Base-by-base conservation (phyloP, 306 rosid genomes). In the Begonia peltatifolia region DNA sequence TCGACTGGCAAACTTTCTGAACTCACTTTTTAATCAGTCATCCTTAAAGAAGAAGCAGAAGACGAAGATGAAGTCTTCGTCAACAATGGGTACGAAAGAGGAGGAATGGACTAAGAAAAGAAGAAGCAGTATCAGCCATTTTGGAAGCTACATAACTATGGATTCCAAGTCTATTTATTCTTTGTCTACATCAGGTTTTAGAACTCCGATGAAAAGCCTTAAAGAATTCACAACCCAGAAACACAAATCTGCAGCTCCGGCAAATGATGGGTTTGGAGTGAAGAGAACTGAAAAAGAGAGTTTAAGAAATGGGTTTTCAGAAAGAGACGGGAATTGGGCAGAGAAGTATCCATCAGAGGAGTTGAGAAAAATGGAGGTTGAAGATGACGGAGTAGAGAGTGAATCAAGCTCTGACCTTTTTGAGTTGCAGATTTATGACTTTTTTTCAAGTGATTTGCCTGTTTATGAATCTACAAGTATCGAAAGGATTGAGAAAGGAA, bases 371-470 rank as follows among this genome's bases (percentile, higher is more conserved):
- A 63, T 35, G 62, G 71, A 50, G 16, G 63, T 67, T 50, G 35
- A 30, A 64, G 46, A 59, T 64, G 85, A 83, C 35, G 92, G 93
- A 42, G 96, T 69, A 41, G 99, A 90, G 3, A 83, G 96, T 69
- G 99, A 90, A 70, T 90, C 99, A 51, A 90, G 96, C 54, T 90
- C 99, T 47, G 99, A 90, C 71, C 77, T 90, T 55, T 90, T 90
- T 63, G 99, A 90, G 63, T 63, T 90, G 73, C 99, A 83, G 63
- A 90, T 78, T 78, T 90, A 78, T 81, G 96, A 90, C 56, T 67
- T 86, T 77, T 80, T 63, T 61, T 65, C 95, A 50, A 83, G 82
- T 62, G 94, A 90, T 52, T 55, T 90, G 43, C 95, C 95, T 59
- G 99, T 90, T 41, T 90, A 90, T 68, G 99, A 86, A 90, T 82